phyloP scores from a whole-genome alignment of 2,329 filamentous ascomycete genomes.

The Hypoxylon sp. region DNA sequence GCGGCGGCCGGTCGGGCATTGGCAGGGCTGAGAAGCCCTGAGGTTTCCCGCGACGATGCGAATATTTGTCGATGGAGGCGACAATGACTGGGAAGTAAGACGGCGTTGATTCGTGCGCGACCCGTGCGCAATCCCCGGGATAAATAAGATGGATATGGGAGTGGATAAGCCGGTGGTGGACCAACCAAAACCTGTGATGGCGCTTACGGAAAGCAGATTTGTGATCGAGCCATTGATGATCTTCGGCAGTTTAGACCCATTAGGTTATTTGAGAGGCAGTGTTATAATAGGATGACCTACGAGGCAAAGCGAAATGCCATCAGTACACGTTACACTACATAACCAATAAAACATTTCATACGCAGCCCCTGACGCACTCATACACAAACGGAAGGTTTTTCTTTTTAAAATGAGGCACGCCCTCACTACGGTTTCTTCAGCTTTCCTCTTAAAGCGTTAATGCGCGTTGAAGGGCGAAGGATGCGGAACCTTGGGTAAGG shows the following conservation, averaged over 20 bases:
- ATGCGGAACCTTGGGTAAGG: constrained; percentile 32
- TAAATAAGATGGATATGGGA: constrained; percentile 33
- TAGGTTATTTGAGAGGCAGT: constrained; percentile 31
- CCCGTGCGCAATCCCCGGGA: constrained; percentile 35
- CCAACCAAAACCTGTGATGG: constrained; percentile 18
- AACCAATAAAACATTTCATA: constrained; percentile 17
- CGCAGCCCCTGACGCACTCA: not conserved
- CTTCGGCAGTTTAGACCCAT: constrained; percentile 36
- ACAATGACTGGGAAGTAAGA: constrained; percentile 30
- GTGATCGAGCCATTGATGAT: constrained; percentile 34
- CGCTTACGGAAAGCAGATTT: constrained; percentile 38
- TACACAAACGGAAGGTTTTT: constrained; percentile 20
- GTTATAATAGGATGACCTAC: constrained; percentile 18
- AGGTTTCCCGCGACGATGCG: constrained; percentile 36
- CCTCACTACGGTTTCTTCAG: constrained; percentile 20
- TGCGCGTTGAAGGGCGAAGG: constrained; percentile 18
- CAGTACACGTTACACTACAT: constrained; percentile 30
- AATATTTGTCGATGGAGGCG: constrained; percentile 31
- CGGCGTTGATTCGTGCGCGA: constrained; percentile 35
- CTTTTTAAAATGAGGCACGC: constrained; percentile 5
- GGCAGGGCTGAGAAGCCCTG: constrained; percentile 35
- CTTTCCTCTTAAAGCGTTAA: constrained; percentile 10
- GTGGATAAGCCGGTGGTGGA: constrained; percentile 11
- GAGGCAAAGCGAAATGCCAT: constrained; percentile 2
- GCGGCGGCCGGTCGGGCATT: constrained; percentile 35